These are phyloP conservation scores for Neurospora sp. DNA, from an alignment of 495 filamentous ascomycete species.

Conservation along the genomic window DNA sequence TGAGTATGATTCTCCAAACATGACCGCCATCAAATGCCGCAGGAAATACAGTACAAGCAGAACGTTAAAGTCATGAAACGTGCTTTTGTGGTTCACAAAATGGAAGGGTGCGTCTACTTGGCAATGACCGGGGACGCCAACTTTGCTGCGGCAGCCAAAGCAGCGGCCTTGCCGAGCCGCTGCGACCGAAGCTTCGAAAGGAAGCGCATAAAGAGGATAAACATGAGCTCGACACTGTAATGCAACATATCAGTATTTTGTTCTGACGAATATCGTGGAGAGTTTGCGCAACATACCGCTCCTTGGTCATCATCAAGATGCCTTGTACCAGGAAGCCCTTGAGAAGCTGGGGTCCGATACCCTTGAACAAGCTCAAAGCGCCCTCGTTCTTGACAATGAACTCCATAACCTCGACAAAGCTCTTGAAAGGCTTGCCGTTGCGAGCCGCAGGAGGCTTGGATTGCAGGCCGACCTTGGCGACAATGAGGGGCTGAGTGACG, in stretches of 20 bases:
- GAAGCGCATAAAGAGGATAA: slow-evolving; percentile 79
- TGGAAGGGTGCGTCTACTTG: slow-evolving; percentile 24
- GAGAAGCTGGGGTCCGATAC: slow-evolving; percentile 84
- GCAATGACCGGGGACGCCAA: slow-evolving; percentile 34
- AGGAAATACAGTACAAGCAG: slow-evolving; percentile 1
- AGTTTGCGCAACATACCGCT: slow-evolving; percentile 55
- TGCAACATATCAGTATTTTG: slow-evolving; percentile 12
- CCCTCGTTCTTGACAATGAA: slow-evolving; percentile 90
- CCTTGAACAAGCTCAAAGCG: slow-evolving; percentile 76
- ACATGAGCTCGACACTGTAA: slow-evolving; percentile 75
- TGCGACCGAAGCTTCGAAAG: slow-evolving; percentile 58
- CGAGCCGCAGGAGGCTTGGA: slow-evolving; percentile 78
- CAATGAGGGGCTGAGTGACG: slow-evolving; percentile 89
- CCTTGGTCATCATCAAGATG: slow-evolving; percentile 98
- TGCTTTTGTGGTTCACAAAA: not conserved
- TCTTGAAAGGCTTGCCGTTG: slow-evolving; percentile 87
- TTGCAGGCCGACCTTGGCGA: slow-evolving; percentile 95
- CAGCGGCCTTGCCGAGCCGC: slow-evolving; percentile 59
- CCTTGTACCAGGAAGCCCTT: slow-evolving; percentile 94
- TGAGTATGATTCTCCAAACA: not conserved
- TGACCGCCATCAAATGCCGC: not conserved
- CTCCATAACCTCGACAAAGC: slow-evolving; percentile 87
- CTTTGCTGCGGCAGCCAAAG: slow-evolving; percentile 42
- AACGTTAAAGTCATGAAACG: not conserved
- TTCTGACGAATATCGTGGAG: not conserved